Conservation (phyloP, 176 grass and related monocot genomes). For the Musa acuminata region DNA sequence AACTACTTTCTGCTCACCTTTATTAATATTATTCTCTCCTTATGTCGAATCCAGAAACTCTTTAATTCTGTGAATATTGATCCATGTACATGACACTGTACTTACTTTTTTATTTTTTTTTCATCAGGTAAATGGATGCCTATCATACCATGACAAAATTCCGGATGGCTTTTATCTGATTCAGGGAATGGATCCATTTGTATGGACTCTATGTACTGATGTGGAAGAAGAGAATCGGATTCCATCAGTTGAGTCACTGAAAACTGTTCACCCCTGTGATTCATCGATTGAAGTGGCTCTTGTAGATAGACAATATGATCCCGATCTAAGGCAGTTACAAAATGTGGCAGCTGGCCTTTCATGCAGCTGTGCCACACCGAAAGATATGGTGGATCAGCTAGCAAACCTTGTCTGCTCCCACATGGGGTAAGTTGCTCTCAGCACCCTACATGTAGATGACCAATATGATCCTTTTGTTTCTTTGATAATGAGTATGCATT, state of each 20-base stretch:
- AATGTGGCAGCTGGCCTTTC: slow-evolving; percentile 37
- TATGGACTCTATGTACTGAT: too few relatives aligned
- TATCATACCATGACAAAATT: too few relatives aligned
- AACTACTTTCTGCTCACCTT: not conserved
- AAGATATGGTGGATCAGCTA: slow-evolving; percentile 44
- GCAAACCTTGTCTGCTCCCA: slow-evolving; percentile 49
- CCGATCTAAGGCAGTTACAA: slow-evolving; percentile 43
- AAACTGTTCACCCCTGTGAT: slow-evolving; percentile 24
- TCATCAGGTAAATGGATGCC: too few relatives aligned
- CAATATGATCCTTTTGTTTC: not conserved
- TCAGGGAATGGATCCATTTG: too few relatives aligned
- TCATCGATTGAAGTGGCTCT: slow-evolving; percentile 11
- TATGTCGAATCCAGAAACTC: not conserved
- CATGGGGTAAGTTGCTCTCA: slow-evolving; percentile 49
- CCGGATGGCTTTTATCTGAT: too few relatives aligned
- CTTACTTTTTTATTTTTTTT: too few relatives aligned
- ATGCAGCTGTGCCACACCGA: slow-evolving; percentile 24
- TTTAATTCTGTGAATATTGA: too few relatives aligned
- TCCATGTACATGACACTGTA: too few relatives aligned
- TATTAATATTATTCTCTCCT: not conserved
- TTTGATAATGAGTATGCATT: not conserved
- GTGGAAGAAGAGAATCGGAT: slow-evolving; percentile 42
- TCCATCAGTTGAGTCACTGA: slow-evolving; percentile 62
- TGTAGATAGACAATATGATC: slow-evolving; percentile 27
- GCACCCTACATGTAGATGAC: not conserved